These are phyloP conservation scores for Fomitopsis schrenkii DNA, from an alignment of 1,284 basidiomycete species.

Conservation along the genomic window DNA sequence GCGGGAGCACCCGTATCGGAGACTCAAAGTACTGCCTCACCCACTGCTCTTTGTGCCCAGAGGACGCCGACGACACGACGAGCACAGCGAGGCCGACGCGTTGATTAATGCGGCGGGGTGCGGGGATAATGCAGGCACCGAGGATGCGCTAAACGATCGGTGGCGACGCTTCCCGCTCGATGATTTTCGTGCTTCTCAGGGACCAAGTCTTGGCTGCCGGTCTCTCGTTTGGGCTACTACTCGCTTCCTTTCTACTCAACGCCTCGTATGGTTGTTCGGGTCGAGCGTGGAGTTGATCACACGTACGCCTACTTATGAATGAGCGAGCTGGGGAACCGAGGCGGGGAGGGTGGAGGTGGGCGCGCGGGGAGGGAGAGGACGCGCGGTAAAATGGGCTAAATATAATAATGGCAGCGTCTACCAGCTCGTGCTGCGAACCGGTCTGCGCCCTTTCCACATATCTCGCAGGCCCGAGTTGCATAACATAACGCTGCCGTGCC, in stretches of 20 bases:
- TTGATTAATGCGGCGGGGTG: neutral
- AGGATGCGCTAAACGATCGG: neutral
- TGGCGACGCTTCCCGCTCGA: neutral
- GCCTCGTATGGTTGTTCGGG: neutral
- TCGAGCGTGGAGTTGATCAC: neutral
- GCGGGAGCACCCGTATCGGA: neutral
- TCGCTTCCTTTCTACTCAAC: neutral
- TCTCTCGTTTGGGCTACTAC: neutral
- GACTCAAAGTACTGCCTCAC: neutral
- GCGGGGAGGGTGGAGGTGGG: neutral
- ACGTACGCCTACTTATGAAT: neutral
- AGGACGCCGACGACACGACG: neutral
- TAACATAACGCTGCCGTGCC: neutral
- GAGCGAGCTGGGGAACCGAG: neutral
- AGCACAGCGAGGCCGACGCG: neutral
- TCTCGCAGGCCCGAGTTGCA: neutral
- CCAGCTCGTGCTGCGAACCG: neutral
- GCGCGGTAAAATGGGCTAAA: neutral
- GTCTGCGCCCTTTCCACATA: neutral
- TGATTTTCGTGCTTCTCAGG: neutral
- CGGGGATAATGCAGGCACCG: neutral
- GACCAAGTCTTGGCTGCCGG: neutral
- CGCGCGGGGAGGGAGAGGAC: neutral
- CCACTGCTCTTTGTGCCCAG: neutral
- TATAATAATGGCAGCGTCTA: neutral